phyloP scores from a whole-genome alignment of 208 protist genomes.

The Crithidia fasciculata region DNA sequence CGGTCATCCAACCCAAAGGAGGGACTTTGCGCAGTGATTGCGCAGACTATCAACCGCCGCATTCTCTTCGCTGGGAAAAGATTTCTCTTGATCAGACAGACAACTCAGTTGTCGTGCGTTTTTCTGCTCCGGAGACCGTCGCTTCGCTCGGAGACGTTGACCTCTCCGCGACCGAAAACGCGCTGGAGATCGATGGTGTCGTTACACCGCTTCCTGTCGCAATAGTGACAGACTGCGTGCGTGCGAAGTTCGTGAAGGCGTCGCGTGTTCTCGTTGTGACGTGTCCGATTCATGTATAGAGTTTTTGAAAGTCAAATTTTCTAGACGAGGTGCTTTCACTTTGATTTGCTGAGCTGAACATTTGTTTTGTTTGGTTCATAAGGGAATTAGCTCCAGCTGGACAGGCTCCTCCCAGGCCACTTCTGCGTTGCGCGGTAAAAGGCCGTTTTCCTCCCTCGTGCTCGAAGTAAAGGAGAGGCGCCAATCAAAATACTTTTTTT shows the following conservation, averaged over 20 bases:
- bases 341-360: not conserved
- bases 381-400: too few species aligned
- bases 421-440: not conserved
- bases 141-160: conserved; percentile 65
- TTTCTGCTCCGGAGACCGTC: conserved; percentile 40
- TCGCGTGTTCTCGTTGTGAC: conserved; percentile 50
- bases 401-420: too few species aligned
- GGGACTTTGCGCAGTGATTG: too few species aligned
- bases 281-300: conserved; percentile 33
- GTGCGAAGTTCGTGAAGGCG: conserved; percentile 49
- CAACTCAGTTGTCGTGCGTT: conserved; percentile 33
- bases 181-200: conserved; percentile 57
- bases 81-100: conserved; percentile 21
- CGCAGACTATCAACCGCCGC: not conserved
- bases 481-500: too few species aligned
- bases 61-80: conserved; percentile 18
- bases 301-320: too few species aligned
- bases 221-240: conserved; percentile 49
- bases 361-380: too few species aligned
- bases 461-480: too few species aligned
- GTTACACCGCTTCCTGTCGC: conserved; percentile 38
- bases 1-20: too few species aligned
- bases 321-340: not conserved
- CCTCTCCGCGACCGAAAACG: conserved; percentile 43
- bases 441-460: too few species aligned